Conservation (phyloP, 371 early-diverging fungal genomes). For the Mucor irregularis region DNA sequence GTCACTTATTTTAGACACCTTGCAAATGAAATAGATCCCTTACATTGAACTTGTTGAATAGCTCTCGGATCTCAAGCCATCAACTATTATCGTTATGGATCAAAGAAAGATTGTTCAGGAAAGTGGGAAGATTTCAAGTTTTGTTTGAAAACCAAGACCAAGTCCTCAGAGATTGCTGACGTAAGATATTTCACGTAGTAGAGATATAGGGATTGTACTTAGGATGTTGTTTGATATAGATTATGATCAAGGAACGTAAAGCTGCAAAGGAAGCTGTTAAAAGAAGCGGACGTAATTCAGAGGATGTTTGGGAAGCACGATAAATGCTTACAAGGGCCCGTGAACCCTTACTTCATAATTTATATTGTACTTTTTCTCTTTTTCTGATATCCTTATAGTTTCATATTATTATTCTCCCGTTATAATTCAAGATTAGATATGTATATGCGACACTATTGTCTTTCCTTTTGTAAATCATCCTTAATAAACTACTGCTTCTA, state of each 20-base stretch:
- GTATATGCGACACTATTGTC: too few species aligned
- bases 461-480: too few species aligned
- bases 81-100: conserved; percentile 48
- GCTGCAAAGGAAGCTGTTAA: conserved; percentile 26
- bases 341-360: too few species aligned
- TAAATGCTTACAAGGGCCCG: too few species aligned
- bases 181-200: conserved; percentile 23
- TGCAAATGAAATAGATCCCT: neutral
- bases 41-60: conserved; percentile 2
- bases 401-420: too few species aligned
- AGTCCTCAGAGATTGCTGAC: conserved; percentile 39
- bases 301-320: conserved; percentile 47
- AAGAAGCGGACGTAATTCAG: conserved; percentile 30
- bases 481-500: too few species aligned
- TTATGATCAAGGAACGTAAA: conserved; percentile 31
- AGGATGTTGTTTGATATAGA: conserved; percentile 18
- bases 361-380: too few species aligned
- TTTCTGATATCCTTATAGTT: too few species aligned
- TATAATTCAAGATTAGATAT: too few species aligned
- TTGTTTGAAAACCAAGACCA: conserved; percentile 42
- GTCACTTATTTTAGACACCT: neutral
- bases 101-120: conserved; percentile 42
- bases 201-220: neutral
- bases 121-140: conserved; percentile 49
- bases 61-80: conserved; percentile 46